phyloP scores from a whole-genome alignment of 2,329 filamentous ascomycete species.

The Aspergillus luchuensis region DNA sequence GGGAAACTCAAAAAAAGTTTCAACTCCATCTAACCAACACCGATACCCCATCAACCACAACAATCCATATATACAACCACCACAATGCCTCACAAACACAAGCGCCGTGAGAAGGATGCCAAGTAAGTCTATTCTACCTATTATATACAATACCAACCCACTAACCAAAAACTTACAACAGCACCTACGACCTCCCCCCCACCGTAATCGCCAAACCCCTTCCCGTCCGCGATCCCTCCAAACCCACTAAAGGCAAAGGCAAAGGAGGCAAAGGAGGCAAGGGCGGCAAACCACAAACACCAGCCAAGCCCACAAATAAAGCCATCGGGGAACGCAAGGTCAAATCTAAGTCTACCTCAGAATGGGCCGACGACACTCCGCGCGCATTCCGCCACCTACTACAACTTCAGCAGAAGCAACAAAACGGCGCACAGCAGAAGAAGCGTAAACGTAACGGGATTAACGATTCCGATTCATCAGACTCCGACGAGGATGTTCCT shows the following conservation, averaged over 20 bases:
- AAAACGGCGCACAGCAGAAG: conserved; percentile 47
- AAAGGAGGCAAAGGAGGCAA: conserved; percentile 5
- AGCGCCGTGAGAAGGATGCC: conserved; percentile 55
- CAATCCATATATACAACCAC: background rate
- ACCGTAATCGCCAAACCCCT: conserved; percentile 61
- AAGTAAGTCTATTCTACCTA: background rate
- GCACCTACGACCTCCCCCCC: conserved; percentile 62
- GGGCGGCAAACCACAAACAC: conserved; percentile 41
- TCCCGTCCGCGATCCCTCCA: conserved; percentile 52
- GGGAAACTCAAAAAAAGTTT: conserved; percentile 5
- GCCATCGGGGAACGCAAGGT: background rate
- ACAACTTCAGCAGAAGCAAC: conserved; percentile 57
- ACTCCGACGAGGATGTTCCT: conserved; percentile 7
- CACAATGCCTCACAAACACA: conserved; percentile 85
- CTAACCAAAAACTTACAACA: conserved; percentile 27
- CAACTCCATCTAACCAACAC: background rate
- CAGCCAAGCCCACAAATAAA: conserved; percentile 45
- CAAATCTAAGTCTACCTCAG: conserved; percentile 40
- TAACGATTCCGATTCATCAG: conserved; percentile 12
- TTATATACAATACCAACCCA: background rate
- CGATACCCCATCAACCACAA: background rate
- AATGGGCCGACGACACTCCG: conserved; percentile 71
- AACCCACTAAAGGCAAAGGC: conserved; percentile 35
- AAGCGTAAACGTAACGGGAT: conserved; percentile 50
- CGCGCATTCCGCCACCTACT: conserved; percentile 85